phyloP scores from a whole-genome alignment of 2,329 filamentous ascomycete genomes.

The Uncinocarpus reesii region DNA sequence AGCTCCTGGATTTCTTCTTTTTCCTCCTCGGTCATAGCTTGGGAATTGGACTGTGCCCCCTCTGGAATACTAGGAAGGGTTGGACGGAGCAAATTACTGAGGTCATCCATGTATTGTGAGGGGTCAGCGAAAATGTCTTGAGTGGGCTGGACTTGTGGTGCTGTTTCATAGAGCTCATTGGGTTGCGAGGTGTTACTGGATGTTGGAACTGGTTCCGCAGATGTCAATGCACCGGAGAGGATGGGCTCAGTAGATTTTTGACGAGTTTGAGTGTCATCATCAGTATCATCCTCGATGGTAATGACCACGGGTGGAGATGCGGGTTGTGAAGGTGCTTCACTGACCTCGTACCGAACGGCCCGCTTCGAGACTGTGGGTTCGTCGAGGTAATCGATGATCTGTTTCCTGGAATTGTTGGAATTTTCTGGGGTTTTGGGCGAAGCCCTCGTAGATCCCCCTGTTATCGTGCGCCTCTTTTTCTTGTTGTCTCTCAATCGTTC shows the following conservation, averaged over 20 bases:
- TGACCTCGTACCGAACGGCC: too few relatives aligned
- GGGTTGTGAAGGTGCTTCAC: not conserved
- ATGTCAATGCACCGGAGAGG: not conserved
- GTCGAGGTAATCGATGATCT: conserved; percentile 8
- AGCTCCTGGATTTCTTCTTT: conserved; percentile 19
- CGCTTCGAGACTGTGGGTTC: conserved; percentile 9
- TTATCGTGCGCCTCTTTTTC: conserved; percentile 10
- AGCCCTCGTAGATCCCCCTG: not conserved
- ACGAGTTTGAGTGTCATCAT: not conserved
- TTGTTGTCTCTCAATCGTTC: not conserved
- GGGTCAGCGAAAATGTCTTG: conserved; percentile 6
- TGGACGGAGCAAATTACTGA: not conserved
- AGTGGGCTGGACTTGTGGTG: conserved; percentile 12
- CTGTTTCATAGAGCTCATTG: conserved; percentile 18
- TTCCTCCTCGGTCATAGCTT: conserved; percentile 6
- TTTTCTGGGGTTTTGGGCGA: conserved; percentile 5
- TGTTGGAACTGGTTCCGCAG: conserved; percentile 3
- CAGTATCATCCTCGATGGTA: too few relatives aligned
- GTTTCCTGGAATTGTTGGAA: conserved; percentile 1
- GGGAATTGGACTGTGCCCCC: conserved; percentile 9
- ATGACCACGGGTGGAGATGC: not conserved
- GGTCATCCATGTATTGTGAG: not conserved
- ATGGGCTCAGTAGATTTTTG: not conserved
- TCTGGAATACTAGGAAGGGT: not conserved
- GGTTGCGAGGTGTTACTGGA: conserved; percentile 6